A percentile compares a stretch with the other conserved stretches of the same genome.
Conservation (phyloP, 1,284 basidiomycete genomes). For the Agroathelia rolfsii region DNA sequence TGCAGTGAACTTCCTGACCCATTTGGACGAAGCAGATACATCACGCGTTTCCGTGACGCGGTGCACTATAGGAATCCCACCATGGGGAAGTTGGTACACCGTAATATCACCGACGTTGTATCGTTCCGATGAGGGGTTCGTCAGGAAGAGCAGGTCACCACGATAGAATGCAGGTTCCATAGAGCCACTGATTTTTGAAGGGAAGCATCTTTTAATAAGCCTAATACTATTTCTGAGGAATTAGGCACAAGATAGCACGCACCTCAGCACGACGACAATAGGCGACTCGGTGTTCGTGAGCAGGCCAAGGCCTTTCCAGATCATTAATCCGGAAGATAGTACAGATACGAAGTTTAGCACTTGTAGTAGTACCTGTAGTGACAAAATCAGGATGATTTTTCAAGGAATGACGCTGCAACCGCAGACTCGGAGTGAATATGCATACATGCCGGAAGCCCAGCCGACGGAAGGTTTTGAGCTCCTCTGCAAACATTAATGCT, state of each 20-base stretch:
- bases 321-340: constrained; percentile 87
- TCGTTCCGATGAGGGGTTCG: constrained; percentile 64
- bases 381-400: no score
- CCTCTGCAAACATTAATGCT: constrained; percentile 69
- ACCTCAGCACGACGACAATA: constrained; percentile 96
- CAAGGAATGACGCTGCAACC: no score
- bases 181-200: constrained; percentile 68
- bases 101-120: constrained; percentile 91
- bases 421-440: constrained; percentile 12
- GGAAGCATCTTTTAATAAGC: constrained; percentile 1
- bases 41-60: constrained; percentile 85
- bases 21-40: constrained; percentile 29
- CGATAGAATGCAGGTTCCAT: constrained; percentile 98
- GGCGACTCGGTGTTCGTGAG: constrained; percentile 91
- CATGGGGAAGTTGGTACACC: constrained; percentile 88
- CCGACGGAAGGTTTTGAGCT: constrained; percentile 61
- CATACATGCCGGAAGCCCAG: constrained; percentile 70
- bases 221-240: constrained; percentile 2
- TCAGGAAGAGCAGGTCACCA: constrained; percentile 93
- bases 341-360: constrained; percentile 88
- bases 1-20: constrained; percentile 14
- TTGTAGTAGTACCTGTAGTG: constrained; percentile 78
- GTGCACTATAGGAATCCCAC: constrained; percentile 91
- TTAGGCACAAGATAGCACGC: constrained; percentile 19
- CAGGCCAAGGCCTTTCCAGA: constrained; percentile 92